These are phyloP conservation scores for Leishmania tarentolae DNA, from an alignment of 208 protist species.

Conservation along the genomic window DNA sequence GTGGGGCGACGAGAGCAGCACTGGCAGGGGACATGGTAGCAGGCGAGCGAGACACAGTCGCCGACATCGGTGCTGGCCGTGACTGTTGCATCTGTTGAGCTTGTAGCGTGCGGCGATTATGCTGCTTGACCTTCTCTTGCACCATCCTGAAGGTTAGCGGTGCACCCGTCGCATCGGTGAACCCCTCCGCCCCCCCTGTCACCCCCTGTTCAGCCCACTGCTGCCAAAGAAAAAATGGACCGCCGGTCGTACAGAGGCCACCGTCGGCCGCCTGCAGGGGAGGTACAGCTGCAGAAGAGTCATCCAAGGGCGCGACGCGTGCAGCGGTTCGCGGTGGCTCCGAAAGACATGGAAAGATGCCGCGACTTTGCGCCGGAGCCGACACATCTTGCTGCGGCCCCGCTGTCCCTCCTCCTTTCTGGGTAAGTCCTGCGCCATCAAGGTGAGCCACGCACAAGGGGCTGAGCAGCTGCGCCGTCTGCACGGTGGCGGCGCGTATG, in stretches of 20 bases:
- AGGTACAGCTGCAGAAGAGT: neutral
- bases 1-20: neutral
- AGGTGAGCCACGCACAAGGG: neutral
- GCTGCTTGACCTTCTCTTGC: constrained; percentile 14
- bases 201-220: neutral
- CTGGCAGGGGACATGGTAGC: neutral
- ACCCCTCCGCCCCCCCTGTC: neutral
- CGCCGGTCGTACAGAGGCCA: neutral
- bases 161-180: neutral
- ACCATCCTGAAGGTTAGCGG: constrained; percentile 17
- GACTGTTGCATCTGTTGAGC: neutral
- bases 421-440: neutral
- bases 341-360: neutral
- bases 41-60: neutral
- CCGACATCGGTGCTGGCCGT: neutral
- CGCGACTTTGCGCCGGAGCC: neutral
- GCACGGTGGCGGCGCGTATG: constrained; percentile 18
- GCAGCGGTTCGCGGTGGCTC: neutral
- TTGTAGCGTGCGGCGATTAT: constrained; percentile 6
- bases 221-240: neutral
- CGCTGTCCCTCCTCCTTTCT: neutral
- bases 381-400: neutral
- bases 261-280: neutral
- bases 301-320: neutral
- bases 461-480: constrained; percentile 16